phyloP scores from a whole-genome alignment of 1,284 basidiomycete species.

The Rhizopogon hawkerae region DNA sequence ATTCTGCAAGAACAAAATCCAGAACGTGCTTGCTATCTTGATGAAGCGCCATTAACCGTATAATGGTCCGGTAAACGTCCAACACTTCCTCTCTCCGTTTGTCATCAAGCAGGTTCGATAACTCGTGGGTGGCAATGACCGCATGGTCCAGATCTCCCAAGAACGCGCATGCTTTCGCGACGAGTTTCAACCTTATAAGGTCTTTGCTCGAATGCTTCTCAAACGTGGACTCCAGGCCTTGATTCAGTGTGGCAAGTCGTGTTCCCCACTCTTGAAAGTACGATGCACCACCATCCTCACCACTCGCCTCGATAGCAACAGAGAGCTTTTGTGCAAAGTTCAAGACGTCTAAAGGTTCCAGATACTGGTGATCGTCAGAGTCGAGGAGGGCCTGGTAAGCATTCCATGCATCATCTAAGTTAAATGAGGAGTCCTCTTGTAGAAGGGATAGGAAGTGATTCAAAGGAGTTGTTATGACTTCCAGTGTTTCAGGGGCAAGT shows the following conservation, averaged over 20 bases:
- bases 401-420: slow-evolving; percentile 33
- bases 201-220: slow-evolving; percentile 13
- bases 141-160: slow-evolving; percentile 31
- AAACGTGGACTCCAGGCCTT: slow-evolving; percentile 18
- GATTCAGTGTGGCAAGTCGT: slow-evolving; percentile 29
- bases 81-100: slow-evolving; percentile 20
- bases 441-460: slow-evolving; percentile 19
- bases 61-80: slow-evolving; percentile 33
- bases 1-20: slow-evolving; percentile 38
- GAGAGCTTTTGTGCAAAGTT: slow-evolving; percentile 29
- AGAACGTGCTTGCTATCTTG: slow-evolving; percentile 33
- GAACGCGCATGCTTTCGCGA: slow-evolving; percentile 29
- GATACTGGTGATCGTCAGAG: slow-evolving; percentile 5
- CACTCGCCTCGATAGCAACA: slow-evolving; percentile 21
- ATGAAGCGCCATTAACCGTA: slow-evolving; percentile 32
- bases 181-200: slow-evolving; percentile 24
- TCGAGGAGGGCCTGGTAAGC: slow-evolving; percentile 22
- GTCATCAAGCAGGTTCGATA: slow-evolving; percentile 14
- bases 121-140: slow-evolving; percentile 19
- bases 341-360: slow-evolving; percentile 22
- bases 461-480: neutral
- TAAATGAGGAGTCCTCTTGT: slow-evolving; percentile 17
- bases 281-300: slow-evolving; percentile 17
- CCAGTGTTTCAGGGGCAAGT: neutral
- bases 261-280: slow-evolving; percentile 31